Evolutionary conservation across 2,329 filamentous ascomycete species (phyloP).

Genomic region (Apiospora marii): DNA sequence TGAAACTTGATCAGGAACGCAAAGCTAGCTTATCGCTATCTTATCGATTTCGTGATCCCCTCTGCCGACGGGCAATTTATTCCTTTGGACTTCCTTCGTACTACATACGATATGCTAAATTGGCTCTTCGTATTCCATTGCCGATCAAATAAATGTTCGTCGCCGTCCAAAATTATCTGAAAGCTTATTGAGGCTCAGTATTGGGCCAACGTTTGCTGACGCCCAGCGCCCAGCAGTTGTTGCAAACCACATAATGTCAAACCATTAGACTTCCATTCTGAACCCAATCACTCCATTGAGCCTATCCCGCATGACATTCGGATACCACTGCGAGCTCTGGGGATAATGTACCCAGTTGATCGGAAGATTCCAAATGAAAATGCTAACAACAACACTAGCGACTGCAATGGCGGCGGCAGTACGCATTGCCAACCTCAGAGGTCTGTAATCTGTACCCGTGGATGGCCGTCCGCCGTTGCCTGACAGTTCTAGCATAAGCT

Average conservation of each 20-base stretch:
- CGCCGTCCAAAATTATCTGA: no score
- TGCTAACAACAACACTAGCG: neutral
- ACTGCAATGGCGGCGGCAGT: neutral
- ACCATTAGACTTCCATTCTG: no score
- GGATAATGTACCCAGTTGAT: no score
- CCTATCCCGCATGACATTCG: neutral
- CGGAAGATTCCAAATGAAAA: neutral
- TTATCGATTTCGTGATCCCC: neutral
- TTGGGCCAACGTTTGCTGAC: neutral
- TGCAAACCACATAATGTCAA: neutral
- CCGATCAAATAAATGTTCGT: no score
- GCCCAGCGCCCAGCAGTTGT: no score
- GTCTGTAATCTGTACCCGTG: neutral
- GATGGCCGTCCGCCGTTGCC: neutral
- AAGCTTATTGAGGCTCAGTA: neutral
- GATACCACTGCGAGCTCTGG: neutral
- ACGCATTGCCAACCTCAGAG: neutral
- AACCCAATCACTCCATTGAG: neutral
- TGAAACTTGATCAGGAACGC: no score
- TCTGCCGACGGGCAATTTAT: neutral
- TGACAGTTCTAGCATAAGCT: neutral
- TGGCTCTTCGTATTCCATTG: no score
- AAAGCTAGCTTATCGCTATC: neutral
- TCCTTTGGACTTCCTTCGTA: no score
- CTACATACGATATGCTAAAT: no score